These are phyloP conservation scores for Rugonectria rugulosa DNA, from an alignment of 2,329 filamentous ascomycete genomes.

Conservation along the genomic window DNA sequence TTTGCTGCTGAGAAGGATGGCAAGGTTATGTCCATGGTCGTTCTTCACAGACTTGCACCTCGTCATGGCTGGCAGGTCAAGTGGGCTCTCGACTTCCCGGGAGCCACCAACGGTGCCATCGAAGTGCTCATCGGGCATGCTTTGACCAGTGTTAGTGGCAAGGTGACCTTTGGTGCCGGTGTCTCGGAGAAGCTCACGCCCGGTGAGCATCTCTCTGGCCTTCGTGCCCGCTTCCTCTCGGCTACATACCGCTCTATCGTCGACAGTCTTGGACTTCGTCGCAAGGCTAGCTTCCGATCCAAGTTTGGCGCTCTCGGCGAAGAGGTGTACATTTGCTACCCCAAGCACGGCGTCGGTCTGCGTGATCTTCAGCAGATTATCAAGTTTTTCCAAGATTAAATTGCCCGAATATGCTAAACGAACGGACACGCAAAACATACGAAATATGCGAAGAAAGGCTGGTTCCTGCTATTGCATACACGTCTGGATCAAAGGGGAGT, in stretches of 20 bases:
- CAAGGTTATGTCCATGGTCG: slow-evolving; percentile 78
- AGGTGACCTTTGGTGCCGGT: slow-evolving; percentile 87
- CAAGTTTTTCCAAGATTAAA: slow-evolving; percentile 84
- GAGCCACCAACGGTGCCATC: slow-evolving; percentile 84
- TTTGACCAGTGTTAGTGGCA: slow-evolving; percentile 58
- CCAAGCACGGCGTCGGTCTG: slow-evolving; percentile 82
- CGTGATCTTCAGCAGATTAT: slow-evolving; percentile 85
- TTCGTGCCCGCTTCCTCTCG: slow-evolving; percentile 81
- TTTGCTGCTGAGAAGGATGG: slow-evolving; percentile 81
- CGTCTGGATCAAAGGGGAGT: no score
- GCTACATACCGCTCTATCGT: slow-evolving; percentile 85
- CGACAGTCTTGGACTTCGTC: slow-evolving; percentile 80
- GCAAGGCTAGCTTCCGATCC: slow-evolving; percentile 88
- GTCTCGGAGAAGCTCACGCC: slow-evolving; percentile 77
- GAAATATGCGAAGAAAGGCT: neutral
- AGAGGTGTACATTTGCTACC: slow-evolving; percentile 89
- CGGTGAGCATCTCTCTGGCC: slow-evolving; percentile 81
- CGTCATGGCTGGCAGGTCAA: slow-evolving; percentile 92
- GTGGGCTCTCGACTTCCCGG: slow-evolving; percentile 93
- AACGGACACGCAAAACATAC: neutral
- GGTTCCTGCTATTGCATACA: neutral
- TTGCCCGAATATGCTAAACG: neutral
- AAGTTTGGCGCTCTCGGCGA: slow-evolving; percentile 89
- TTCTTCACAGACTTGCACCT: slow-evolving; percentile 82
- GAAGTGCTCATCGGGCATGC: slow-evolving; percentile 81